Base-by-base conservation (phyloP, 176 grass and related monocot genomes). In the Ananas comosus region DNA sequence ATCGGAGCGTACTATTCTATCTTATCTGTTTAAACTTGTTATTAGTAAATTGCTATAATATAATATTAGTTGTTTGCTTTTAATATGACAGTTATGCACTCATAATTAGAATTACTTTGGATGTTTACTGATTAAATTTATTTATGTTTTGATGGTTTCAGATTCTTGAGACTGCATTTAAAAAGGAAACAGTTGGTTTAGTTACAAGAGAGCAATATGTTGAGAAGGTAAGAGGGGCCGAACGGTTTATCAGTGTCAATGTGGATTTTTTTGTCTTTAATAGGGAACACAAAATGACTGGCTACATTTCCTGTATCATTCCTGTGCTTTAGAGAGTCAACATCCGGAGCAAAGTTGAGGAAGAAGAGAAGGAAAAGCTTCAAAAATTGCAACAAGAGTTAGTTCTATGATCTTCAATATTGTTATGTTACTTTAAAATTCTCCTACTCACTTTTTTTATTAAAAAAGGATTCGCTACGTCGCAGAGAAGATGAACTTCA, bases 201-300 rank as follows among this genome's bases (percentile, higher is more conserved):
- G 94, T 99, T 49, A 99, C 94, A 5, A 93, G 94, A 76, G 94
- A 99, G 73, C 84, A 99, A 69, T 99, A 99, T 87, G 94, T 99
- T 14, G 94, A 99, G 75, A 99, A 99, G 94, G 94, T 99, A 86
- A 80, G 71, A 49, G 14, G 12, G 4, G 6, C 33, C 7, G 21
- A 11, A 54, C 58, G 64, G 11, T 65, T 61, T 61, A 61, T 61
- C 17, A 18, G 56, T 7, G n/a, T 61, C 56, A 22, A 61, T 18
- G 2, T 61, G 56, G 22, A 18, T 33, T 64, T 50, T 13, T 77
- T 51, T 68, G 28, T 24, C 42, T 0, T 28, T 29, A 14, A 10
- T 13, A 54, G 12, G 1, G 17, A 66, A 16, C 13, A 12, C 28
- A 48, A 2, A 29, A 50, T 65, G 13, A 51, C 12, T n/a, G 23